These are phyloP conservation scores for Harringtonia aguacate DNA, from an alignment of 2,329 filamentous ascomycete species.

Conservation along the genomic window DNA sequence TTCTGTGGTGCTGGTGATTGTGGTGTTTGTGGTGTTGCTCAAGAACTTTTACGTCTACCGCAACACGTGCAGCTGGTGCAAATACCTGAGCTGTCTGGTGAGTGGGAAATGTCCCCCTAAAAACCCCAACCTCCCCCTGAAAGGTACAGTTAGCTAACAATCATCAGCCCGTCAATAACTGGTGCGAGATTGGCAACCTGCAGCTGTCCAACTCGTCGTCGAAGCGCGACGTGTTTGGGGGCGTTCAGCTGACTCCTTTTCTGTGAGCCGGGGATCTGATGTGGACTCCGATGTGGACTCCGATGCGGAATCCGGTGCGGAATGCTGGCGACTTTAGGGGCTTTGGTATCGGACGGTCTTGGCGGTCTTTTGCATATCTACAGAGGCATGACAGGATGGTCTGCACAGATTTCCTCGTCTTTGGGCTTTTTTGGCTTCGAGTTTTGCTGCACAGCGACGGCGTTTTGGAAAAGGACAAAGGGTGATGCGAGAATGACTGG, in stretches of 20 bases:
- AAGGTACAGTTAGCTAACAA: too few relatives aligned
- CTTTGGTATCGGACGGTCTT: conserved; percentile 14
- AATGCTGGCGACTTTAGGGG: conserved; percentile 5
- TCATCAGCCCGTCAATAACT: conserved; percentile 50
- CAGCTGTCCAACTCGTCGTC: conserved; percentile 12
- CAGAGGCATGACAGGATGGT: too few relatives aligned
- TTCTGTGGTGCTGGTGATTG: conserved; percentile 66
- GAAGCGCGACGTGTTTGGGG: conserved; percentile 15
- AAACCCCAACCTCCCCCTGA: too few relatives aligned
- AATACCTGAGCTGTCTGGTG: conserved; percentile 89
- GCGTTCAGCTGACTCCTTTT: too few relatives aligned
- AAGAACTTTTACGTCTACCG: conserved; percentile 83
- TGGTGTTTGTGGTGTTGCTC: conserved; percentile 77
- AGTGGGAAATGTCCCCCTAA: too few relatives aligned
- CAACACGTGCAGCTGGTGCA: conserved; percentile 80
- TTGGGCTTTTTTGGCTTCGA: neutral
- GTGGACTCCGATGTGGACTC: too few relatives aligned
- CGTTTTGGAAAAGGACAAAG: neutral
- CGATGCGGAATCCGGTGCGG: too few relatives aligned
- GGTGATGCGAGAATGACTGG: neutral
- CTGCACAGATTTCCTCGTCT: neutral
- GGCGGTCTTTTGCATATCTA: too few relatives aligned
- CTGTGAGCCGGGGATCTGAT: too few relatives aligned
- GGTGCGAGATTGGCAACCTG: conserved; percentile 46
- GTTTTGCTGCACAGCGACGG: conserved; percentile 1